These are phyloP conservation scores for Malus hybrid DNA, from an alignment of 331 rosid species.

Conservation along the genomic window DNA sequence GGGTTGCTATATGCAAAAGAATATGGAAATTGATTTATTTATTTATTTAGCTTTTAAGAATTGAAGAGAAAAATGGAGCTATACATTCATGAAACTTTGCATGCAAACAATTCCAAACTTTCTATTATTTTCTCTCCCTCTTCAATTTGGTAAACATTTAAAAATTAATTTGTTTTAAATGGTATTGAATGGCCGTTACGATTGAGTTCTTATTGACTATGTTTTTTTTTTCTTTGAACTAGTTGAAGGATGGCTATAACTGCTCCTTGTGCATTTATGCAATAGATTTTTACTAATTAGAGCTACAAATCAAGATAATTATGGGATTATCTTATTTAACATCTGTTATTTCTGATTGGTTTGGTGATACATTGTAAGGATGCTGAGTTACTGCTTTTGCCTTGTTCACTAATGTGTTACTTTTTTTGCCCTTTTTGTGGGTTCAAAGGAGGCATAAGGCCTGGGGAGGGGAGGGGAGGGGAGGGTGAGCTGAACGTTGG, in stretches of 20 bases:
- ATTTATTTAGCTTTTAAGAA: background rate
- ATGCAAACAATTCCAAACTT: background rate
- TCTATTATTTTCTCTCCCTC: background rate
- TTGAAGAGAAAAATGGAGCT: background rate
- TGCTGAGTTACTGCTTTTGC: constrained; percentile 8
- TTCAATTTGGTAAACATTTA: background rate
- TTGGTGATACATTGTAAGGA: constrained; percentile 41
- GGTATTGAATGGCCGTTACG: too few relatives aligned
- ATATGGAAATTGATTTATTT: background rate
- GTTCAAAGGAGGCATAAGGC: constrained; percentile 1
- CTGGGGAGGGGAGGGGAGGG: background rate
- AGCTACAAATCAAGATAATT: too few relatives aligned
- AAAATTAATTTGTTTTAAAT: background rate
- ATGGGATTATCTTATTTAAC: too few relatives aligned
- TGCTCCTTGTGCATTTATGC: constrained; percentile 5
- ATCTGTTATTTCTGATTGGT: background rate
- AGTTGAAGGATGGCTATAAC: background rate
- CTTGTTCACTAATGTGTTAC: constrained; percentile 9
- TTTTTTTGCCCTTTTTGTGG: background rate
- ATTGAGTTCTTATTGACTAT: too few relatives aligned
- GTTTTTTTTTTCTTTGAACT: too few relatives aligned
- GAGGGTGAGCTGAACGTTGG: constrained; percentile 3
- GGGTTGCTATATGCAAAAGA: background rate
- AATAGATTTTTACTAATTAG: too few relatives aligned
- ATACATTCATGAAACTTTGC: background rate